A percentile compares a stretch with the other conserved stretches of the same genome.
phyloP scores from a whole-genome alignment of 1,284 basidiomycete genomes.

The Apiotrichum brassicae region DNA sequence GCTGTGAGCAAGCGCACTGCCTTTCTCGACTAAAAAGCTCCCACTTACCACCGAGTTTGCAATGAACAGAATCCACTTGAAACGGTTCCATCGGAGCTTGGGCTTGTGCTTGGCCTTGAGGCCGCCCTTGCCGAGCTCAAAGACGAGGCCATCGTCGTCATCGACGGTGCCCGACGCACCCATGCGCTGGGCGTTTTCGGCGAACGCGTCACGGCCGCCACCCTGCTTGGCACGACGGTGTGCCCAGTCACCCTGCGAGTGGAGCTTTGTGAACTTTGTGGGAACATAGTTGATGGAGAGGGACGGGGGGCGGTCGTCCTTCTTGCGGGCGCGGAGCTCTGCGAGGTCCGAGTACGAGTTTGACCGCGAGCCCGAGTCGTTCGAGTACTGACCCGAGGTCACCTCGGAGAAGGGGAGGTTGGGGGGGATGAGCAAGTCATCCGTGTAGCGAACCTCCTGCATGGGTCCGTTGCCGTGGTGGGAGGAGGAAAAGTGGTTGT shows the following conservation, averaged over 20 bases:
- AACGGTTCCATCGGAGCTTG: constrained; percentile 59
- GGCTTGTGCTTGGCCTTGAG: constrained; percentile 47
- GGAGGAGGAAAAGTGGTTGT: constrained; percentile 12
- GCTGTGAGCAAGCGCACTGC: background rate
- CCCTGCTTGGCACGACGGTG: constrained; percentile 50
- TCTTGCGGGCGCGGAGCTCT: constrained; percentile 15
- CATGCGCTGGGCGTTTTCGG: constrained; percentile 39
- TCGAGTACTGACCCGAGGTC: constrained; percentile 11
- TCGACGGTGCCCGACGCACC: constrained; percentile 54
- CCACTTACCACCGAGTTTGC: constrained; percentile 55
- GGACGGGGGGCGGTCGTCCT: constrained; percentile 23
- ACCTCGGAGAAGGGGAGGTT: constrained; percentile 26
- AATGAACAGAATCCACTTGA: constrained; percentile 61
- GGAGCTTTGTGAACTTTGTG: constrained; percentile 55
- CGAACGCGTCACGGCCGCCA: constrained; percentile 59
- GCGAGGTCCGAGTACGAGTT: constrained; percentile 20
- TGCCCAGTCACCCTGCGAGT: constrained; percentile 48
- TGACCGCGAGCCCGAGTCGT: constrained; percentile 14
- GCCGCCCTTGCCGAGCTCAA: constrained; percentile 43
- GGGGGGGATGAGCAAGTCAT: constrained; percentile 27
- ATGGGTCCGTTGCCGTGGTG: constrained; percentile 7
- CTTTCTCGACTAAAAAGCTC: background rate
- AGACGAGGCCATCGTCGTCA: constrained; percentile 56
- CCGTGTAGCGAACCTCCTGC: constrained; percentile 24
- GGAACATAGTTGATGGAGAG: constrained; percentile 61